Percentiles rank a stretch among this genome's conserved stretches.
phyloP scores from a whole-genome alignment of 2,329 filamentous ascomycete species.

The Cladosporium sp. region DNA sequence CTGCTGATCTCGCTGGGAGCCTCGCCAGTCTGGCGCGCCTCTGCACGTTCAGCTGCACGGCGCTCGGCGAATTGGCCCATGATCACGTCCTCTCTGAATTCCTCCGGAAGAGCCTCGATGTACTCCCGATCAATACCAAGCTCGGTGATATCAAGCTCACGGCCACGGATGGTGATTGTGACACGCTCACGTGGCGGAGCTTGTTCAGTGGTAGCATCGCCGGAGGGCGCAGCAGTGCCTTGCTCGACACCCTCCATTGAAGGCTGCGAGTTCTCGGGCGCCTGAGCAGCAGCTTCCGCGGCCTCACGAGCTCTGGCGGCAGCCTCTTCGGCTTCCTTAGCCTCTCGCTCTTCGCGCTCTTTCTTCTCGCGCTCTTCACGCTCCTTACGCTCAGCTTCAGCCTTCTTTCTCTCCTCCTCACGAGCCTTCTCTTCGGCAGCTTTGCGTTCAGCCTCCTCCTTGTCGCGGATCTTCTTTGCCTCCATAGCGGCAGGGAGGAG shows the following conservation, averaged over 20 bases:
- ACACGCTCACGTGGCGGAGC: slow-evolving; percentile 50
- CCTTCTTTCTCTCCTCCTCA: slow-evolving; percentile 59
- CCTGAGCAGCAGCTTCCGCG: slow-evolving; percentile 26
- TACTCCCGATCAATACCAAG: slow-evolving; percentile 93
- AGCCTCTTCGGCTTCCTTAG: slow-evolving; percentile 40
- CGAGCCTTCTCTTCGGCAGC: slow-evolving; percentile 58
- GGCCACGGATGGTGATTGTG: slow-evolving; percentile 77
- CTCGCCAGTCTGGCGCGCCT: slow-evolving; percentile 66
- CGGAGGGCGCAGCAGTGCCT: slow-evolving; percentile 25
- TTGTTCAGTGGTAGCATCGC: slow-evolving; percentile 46
- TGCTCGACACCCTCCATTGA: slow-evolving; percentile 72
- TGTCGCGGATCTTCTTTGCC: slow-evolving; percentile 67
- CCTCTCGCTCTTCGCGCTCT: slow-evolving; percentile 46
- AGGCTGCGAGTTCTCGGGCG: slow-evolving; percentile 35
- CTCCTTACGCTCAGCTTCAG: slow-evolving; percentile 56
- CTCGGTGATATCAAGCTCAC: slow-evolving; percentile 86
- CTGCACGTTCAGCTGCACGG: slow-evolving; percentile 40
- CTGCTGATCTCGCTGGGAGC: slow-evolving; percentile 81
- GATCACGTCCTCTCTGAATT: slow-evolving; percentile 92
- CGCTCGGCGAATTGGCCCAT: slow-evolving; percentile 82
- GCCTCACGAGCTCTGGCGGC: slow-evolving; percentile 32
- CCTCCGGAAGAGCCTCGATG: slow-evolving; percentile 93
- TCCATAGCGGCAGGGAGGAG: slow-evolving; percentile 82
- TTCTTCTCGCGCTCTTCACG: slow-evolving; percentile 47
- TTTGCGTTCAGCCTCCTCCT: slow-evolving; percentile 61